These are phyloP conservation scores for Ogataea degrootiae DNA, from an alignment of 805 yeast species.

Conservation along the genomic window DNA sequence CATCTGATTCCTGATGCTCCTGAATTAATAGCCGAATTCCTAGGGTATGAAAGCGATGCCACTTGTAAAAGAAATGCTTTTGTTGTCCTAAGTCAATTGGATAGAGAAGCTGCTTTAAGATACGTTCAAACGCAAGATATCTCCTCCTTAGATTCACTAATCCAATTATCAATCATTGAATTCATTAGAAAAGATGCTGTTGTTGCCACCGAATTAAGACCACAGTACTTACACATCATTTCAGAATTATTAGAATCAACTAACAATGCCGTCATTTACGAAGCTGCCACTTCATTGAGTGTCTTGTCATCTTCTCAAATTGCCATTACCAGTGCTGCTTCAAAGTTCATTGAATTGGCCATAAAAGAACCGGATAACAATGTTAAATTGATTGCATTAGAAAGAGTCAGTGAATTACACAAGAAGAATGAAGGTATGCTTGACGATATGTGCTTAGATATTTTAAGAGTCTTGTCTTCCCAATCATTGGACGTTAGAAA, in stretches of 20 bases:
- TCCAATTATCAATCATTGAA: conserved; percentile 87
- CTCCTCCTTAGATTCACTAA: conserved; percentile 67
- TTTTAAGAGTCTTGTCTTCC: conserved; percentile 77
- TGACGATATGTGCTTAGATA: conserved; percentile 79
- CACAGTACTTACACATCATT: conserved; percentile 68
- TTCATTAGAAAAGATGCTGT: conserved; percentile 82
- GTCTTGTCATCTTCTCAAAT: conserved; percentile 52
- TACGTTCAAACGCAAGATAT: conserved; percentile 72
- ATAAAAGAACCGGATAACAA: conserved; percentile 92
- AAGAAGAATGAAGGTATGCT: conserved; percentile 73
- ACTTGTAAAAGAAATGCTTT: conserved; percentile 96
- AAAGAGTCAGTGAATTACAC: conserved; percentile 75
- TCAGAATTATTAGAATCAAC: conserved; percentile 68
- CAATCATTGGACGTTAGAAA: conserved; percentile 89
- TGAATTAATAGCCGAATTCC: conserved; percentile 67
- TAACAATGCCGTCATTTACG: conserved; percentile 75
- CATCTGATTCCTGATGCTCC: conserved; percentile 95
- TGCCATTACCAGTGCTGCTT: conserved; percentile 72
- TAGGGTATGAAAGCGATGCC: conserved; percentile 81
- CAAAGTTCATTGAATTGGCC: conserved; percentile 82
- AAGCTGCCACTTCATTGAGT: conserved; percentile 81
- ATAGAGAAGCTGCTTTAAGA: conserved; percentile 78
- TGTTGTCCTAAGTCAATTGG: conserved; percentile 74
- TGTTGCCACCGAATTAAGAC: conserved; percentile 55
- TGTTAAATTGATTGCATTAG: conserved; percentile 87